phyloP scores from a whole-genome alignment of 2,329 filamentous ascomycete genomes.

The Fusarium staphyleae region DNA sequence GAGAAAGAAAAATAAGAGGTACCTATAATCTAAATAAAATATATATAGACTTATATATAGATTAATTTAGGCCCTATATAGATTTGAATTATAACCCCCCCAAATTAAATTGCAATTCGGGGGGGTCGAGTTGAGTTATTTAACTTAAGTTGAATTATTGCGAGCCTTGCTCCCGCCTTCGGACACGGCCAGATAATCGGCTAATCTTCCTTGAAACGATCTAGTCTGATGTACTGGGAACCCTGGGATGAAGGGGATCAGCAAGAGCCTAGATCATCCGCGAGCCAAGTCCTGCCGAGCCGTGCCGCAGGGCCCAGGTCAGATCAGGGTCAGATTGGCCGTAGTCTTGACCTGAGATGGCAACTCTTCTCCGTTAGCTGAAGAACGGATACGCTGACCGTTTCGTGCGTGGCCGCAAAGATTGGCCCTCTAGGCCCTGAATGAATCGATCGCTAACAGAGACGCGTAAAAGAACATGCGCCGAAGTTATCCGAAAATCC shows the following conservation, averaged over 20 bases:
- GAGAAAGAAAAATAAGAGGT: too few species aligned
- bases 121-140: too few species aligned
- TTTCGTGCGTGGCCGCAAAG: neutral
- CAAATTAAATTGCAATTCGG: too few species aligned
- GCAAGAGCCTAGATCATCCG: constrained; percentile 12
- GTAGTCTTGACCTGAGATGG: constrained; percentile 13
- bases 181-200: neutral
- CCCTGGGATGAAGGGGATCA: neutral
- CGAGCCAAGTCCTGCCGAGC: neutral
- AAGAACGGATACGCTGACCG: constrained; percentile 1
- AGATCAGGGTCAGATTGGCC: constrained; percentile 1
- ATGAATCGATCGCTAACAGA: neutral
- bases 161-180: too few species aligned
- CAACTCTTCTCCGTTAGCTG: constrained; percentile 21
- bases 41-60: too few species aligned
- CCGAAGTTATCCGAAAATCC: constrained; percentile 19
- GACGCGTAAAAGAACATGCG: neutral
- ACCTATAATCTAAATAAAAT: too few species aligned
- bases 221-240: neutral
- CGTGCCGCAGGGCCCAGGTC: constrained; percentile 7
- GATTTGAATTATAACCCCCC: too few species aligned
- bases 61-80: too few species aligned
- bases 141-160: too few species aligned
- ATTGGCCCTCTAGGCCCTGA: too few species aligned
- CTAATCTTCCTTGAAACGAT: neutral